phyloP scores from a whole-genome alignment of 106 monocot species.

The Dioscorea dumetorum region DNA sequence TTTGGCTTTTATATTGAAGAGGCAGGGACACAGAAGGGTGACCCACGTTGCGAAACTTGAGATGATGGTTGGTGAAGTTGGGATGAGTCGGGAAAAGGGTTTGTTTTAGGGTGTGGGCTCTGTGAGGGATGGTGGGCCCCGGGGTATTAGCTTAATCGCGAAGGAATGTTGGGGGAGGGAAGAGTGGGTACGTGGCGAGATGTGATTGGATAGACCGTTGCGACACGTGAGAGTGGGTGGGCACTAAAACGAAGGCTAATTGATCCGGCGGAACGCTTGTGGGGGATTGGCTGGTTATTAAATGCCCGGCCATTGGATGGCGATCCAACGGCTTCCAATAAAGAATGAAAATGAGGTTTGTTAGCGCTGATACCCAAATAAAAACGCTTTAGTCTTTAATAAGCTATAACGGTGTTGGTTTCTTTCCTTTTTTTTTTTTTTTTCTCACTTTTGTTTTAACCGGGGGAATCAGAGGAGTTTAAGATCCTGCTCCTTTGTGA shows the following conservation, averaged over 20 bases:
- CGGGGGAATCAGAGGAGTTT: too few relatives aligned
- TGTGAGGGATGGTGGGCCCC: background rate
- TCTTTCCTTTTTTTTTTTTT: too few relatives aligned
- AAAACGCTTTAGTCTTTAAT: too few relatives aligned
- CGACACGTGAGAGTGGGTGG: background rate
- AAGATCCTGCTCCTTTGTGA: too few relatives aligned
- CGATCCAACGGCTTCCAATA: background rate
- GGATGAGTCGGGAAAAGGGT: background rate
- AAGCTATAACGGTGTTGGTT: too few relatives aligned
- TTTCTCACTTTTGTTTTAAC: too few relatives aligned
- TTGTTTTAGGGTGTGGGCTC: background rate
- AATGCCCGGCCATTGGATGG: background rate
- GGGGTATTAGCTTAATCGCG: constrained; percentile 7
- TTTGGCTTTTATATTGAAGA: background rate
- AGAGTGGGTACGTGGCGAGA: background rate
- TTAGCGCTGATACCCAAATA: too few relatives aligned
- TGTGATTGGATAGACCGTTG: background rate
- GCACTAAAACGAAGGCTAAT: background rate
- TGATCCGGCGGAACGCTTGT: background rate
- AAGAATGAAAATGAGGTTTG: too few relatives aligned
- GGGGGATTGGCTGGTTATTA: too few relatives aligned
- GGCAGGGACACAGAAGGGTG: too few relatives aligned
- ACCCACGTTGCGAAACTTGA: background rate
- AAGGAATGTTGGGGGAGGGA: too few relatives aligned
- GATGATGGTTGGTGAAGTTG: background rate